These are phyloP conservation scores for Epicoccum nigrum DNA, from an alignment of 2,329 filamentous ascomycete species.

Conservation along the genomic window DNA sequence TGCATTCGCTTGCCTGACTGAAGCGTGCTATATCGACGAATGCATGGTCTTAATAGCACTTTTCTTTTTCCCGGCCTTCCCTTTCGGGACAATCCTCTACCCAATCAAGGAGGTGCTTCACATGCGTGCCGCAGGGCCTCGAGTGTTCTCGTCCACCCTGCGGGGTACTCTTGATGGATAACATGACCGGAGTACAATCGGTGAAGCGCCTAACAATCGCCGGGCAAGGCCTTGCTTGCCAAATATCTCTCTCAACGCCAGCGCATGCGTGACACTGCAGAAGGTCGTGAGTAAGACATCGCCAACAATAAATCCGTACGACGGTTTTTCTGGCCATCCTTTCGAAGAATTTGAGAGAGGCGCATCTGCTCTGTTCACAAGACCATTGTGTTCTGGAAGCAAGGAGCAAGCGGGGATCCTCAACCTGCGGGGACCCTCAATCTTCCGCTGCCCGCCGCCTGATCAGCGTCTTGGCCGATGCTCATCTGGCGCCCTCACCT, in stretches of 20 bases:
- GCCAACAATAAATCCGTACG: not conserved
- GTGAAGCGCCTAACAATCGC: not conserved
- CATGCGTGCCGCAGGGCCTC: not conserved
- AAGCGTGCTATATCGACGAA: conserved; percentile 8
- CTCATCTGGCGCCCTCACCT: conserved; percentile 22
- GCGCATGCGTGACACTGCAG: conserved; percentile 19
- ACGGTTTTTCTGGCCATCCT: conserved; percentile 1
- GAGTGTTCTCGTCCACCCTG: not conserved
- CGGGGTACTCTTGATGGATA: not conserved
- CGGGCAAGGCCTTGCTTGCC: not conserved
- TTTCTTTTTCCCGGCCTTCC: not conserved
- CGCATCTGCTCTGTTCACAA: not conserved
- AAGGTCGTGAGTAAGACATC: conserved; percentile 15
- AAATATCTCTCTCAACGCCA: conserved; percentile 8
- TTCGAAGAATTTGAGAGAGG: not conserved
- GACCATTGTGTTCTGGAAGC: conserved; percentile 11
- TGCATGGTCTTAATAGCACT: conserved; percentile 8
- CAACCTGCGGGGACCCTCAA: conserved; percentile 17
- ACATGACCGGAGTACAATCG: not conserved
- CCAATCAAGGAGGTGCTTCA: conserved; percentile 27
- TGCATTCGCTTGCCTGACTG: not conserved
- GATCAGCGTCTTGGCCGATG: conserved; percentile 11
- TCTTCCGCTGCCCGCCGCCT: not conserved
- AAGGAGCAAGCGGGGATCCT: conserved; percentile 1
- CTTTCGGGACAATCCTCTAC: conserved; percentile 21